Percentiles rank a stretch among this genome's conserved stretches.
phyloP scores from a whole-genome alignment of 768 basidiomycete species.

The Gymnopilus junonius region DNA sequence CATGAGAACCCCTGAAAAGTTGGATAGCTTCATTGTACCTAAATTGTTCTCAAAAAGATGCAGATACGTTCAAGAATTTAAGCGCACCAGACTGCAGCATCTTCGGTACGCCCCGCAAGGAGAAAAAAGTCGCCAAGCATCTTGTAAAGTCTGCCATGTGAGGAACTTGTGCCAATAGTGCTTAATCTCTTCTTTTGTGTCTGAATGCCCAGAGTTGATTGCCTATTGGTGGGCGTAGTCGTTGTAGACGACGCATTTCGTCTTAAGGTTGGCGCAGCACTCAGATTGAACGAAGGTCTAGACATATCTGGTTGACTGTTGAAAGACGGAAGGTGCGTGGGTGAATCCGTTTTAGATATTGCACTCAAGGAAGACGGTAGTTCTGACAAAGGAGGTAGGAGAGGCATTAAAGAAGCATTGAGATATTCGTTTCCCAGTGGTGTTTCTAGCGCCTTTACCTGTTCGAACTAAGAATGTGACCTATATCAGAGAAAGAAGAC shows the following conservation, averaged over 20 bases:
- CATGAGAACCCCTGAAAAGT: constrained; percentile 74
- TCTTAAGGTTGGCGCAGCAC: constrained; percentile 46
- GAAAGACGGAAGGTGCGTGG: constrained; percentile 50
- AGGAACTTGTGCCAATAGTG: constrained; percentile 68
- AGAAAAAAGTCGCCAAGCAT: constrained; percentile 89
- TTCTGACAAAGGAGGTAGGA: constrained; percentile 62
- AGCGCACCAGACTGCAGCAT: constrained; percentile 79
- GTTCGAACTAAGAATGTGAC: constrained; percentile 10
- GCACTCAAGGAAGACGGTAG: constrained; percentile 60
- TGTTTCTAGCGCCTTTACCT: constrained; percentile 83
- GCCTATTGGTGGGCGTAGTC: constrained; percentile 50
- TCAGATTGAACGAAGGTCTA: constrained; percentile 38
- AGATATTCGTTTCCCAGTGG: constrained; percentile 87
- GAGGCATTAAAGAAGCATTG: constrained; percentile 69
- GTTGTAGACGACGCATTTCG: constrained; percentile 52
- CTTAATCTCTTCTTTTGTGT: constrained; percentile 65
- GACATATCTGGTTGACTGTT: constrained; percentile 63
- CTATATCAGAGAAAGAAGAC: constrained; percentile 29
- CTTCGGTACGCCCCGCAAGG: constrained; percentile 82
- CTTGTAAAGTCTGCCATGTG: constrained; percentile 87
- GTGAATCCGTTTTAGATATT: constrained; percentile 45
- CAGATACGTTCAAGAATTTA: constrained; percentile 5
- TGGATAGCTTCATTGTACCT: constrained; percentile 89
- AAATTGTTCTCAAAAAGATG: constrained; percentile 19
- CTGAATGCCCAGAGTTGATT: constrained; percentile 51